Evolutionary conservation across 2,329 filamentous ascomycete species (phyloP).

Genomic region (Aspergillus nomiae): DNA sequence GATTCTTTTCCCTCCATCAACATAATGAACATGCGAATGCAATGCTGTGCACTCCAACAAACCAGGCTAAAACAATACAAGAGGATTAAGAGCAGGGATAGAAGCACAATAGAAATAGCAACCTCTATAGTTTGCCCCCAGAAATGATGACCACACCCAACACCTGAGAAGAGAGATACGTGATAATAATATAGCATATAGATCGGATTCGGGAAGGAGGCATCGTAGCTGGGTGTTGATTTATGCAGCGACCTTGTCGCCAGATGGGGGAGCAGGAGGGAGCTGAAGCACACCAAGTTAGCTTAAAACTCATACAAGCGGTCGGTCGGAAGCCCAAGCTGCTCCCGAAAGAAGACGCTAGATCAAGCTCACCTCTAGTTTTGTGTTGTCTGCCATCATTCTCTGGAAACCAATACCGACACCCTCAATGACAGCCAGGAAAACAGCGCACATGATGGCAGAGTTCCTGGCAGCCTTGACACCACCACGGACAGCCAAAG

Average conservation of each 20-base stretch:
- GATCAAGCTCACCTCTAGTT: constrained; percentile 65
- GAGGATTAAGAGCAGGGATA: constrained; percentile 26
- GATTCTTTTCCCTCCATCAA: constrained; percentile 13
- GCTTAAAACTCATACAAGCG: not conserved
- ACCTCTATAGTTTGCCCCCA: constrained; percentile 40
- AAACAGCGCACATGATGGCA: constrained; percentile 91
- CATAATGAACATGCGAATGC: constrained; percentile 14
- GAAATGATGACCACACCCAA: constrained; percentile 37
- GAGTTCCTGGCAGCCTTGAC: constrained; percentile 91
- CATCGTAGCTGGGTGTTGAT: constrained; percentile 8
- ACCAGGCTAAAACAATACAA: constrained; percentile 18
- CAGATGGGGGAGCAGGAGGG: constrained; percentile 38
- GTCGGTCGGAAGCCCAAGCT: not conserved
- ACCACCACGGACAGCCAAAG: constrained; percentile 87
- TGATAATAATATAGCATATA: constrained; percentile 27
- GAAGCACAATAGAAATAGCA: constrained; percentile 27
- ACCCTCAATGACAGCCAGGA: constrained; percentile 94
- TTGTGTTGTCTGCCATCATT: constrained; percentile 88
- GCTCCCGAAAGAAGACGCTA: too few species aligned
- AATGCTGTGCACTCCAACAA: constrained; percentile 9
- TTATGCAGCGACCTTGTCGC: constrained; percentile 41
- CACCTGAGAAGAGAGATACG: constrained; percentile 43
- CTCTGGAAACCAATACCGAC: constrained; percentile 94
- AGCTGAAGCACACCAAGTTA: constrained; percentile 25
- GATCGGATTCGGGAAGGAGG: constrained; percentile 13